Evolutionary conservation across 495 filamentous ascomycete species (phyloP).

Genomic region (Astrocystis sublimbata): DNA sequence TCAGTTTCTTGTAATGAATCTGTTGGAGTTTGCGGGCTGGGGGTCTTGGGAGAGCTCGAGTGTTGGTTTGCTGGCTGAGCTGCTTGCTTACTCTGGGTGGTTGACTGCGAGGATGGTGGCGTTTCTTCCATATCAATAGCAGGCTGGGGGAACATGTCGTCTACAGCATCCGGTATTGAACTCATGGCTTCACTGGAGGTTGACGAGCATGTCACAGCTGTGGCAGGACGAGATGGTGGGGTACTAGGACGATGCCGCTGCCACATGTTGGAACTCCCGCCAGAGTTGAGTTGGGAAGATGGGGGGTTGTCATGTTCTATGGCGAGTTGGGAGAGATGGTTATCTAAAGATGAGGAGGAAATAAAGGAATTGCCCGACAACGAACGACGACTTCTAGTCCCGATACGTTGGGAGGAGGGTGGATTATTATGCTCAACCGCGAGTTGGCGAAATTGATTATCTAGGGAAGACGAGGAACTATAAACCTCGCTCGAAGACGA

Average conservation of each 20-base stretch:
- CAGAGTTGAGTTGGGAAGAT: background rate
- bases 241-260: background rate
- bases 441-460: constrained; percentile 7
- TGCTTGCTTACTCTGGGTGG: background rate
- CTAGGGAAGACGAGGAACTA: constrained; percentile 5
- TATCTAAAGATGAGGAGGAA: constrained; percentile 11
- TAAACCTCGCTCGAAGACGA: constrained; percentile 11
- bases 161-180: background rate
- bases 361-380: constrained; percentile 2
- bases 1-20: background rate
- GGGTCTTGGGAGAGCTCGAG: too few species aligned
- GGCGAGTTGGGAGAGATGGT: background rate
- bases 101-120: constrained; percentile 1
- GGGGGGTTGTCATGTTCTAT: background rate
- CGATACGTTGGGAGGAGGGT: background rate
- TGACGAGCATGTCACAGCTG: background rate
- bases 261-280: background rate
- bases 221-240: background rate
- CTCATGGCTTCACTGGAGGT: constrained; percentile 4
- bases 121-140: constrained; percentile 2
- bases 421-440: background rate
- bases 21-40: background rate
- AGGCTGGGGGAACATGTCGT: background rate
- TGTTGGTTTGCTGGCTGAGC: background rate
- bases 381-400: background rate